Evolutionary conservation across 2,329 filamentous ascomycete species (phyloP).

Genomic region (Aspergillus viridinutans): DNA sequence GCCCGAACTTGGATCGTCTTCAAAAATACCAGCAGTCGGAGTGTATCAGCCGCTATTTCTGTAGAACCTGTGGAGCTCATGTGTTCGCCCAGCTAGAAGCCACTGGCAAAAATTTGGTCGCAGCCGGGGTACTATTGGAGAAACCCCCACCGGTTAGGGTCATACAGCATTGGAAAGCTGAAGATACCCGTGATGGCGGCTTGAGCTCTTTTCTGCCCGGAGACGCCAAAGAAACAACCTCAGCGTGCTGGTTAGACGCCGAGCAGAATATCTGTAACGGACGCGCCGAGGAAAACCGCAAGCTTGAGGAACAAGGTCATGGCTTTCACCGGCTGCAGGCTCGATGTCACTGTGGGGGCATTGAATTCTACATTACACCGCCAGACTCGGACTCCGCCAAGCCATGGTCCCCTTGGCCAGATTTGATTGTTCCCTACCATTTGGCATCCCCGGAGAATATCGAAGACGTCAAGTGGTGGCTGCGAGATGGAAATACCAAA

Average conservation of each 20-base stretch:
- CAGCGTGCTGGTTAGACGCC: slow-evolving; percentile 20
- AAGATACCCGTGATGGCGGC: slow-evolving; percentile 28
- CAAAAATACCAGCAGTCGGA: slow-evolving; percentile 43
- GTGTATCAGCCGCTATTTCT: slow-evolving; percentile 45
- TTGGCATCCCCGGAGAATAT: slow-evolving; percentile 42
- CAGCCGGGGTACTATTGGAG: slow-evolving; percentile 28
- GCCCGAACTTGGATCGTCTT: slow-evolving; percentile 33
- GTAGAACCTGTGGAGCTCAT: slow-evolving; percentile 48
- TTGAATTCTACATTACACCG: slow-evolving; percentile 55
- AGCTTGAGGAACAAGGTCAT: not conserved
- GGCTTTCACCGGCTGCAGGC: slow-evolving; percentile 35
- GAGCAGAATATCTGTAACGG: slow-evolving; percentile 1
- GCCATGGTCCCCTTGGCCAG: slow-evolving; percentile 49
- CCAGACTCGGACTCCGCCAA: slow-evolving; percentile 47
- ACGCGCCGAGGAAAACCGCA: not conserved
- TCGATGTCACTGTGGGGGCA: slow-evolving; percentile 52
- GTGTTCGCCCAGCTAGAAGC: slow-evolving; percentile 27
- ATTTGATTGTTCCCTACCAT: slow-evolving; percentile 51
- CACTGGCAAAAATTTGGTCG: slow-evolving; percentile 27
- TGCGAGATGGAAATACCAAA: slow-evolving; percentile 44
- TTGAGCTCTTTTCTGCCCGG: slow-evolving; percentile 24
- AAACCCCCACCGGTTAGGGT: slow-evolving; percentile 15
- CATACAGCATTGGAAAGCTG: slow-evolving; percentile 25
- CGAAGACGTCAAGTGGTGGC: slow-evolving; percentile 56
- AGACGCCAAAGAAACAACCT: slow-evolving; percentile 6